phyloP scores from a whole-genome alignment of 2,329 filamentous ascomycete genomes.

The Trichoderma cornu-damae region DNA sequence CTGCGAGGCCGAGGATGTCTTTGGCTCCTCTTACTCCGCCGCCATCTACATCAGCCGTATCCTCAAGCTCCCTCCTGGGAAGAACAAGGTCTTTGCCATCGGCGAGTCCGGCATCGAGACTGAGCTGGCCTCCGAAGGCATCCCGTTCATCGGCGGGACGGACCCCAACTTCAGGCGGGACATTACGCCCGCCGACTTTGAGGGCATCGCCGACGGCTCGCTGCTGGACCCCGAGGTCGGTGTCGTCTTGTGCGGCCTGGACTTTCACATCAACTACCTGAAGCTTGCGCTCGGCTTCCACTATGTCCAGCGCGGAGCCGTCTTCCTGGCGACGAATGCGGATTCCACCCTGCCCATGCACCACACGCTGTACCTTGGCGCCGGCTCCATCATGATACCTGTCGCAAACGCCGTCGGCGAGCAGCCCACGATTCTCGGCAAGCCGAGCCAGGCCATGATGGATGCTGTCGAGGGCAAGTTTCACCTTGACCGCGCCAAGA shows the following conservation, averaged over 20 bases:
- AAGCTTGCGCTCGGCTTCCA: constrained; percentile 82
- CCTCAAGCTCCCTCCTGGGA: constrained; percentile 68
- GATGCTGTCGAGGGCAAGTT: constrained; percentile 97
- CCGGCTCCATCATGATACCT: constrained; percentile 75
- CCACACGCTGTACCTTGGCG: constrained; percentile 82
- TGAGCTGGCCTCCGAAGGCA: constrained; percentile 73
- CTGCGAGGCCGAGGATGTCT: constrained; percentile 80
- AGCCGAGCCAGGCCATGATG: constrained; percentile 99
- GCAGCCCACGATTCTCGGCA: constrained; percentile 75
- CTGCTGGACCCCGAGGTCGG: constrained; percentile 82
- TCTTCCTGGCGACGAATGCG: constrained; percentile 88
- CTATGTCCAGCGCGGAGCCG: constrained; percentile 75
- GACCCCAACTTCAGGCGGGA: constrained; percentile 73
- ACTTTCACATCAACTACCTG: constrained; percentile 93
- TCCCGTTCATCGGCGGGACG: constrained; percentile 80
- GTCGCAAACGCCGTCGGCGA: constrained; percentile 65
- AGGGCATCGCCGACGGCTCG: constrained; percentile 67
- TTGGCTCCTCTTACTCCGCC: constrained; percentile 90
- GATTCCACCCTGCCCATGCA: constrained; percentile 84
- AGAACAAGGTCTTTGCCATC: constrained; percentile 90
- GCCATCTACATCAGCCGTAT: constrained; percentile 95
- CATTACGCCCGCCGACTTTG: constrained; percentile 75
- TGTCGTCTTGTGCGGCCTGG: constrained; percentile 81
- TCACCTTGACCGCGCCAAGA: constrained; percentile 71
- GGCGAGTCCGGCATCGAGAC: constrained; percentile 89